A percentile compares a stretch with the other conserved stretches of the same genome.
These are phyloP conservation scores for Wickerhamiella nectarea DNA, from an alignment of 805 yeast species.

Conservation along the genomic window DNA sequence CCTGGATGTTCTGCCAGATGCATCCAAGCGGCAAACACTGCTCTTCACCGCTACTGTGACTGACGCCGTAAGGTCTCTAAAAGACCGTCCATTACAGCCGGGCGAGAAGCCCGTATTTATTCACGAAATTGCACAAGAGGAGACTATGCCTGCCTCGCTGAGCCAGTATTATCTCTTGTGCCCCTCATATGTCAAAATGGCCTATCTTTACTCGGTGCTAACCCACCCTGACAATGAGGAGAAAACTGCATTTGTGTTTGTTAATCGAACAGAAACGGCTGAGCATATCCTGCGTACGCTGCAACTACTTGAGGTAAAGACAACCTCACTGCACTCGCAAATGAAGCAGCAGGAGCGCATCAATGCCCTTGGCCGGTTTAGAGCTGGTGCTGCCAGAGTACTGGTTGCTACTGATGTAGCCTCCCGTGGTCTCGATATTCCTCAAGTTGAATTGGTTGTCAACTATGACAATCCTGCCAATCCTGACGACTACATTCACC, in stretches of 20 bases:
- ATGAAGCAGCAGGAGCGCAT: conserved; percentile 89
- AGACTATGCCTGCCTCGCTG: conserved; percentile 69
- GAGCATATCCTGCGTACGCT: conserved; percentile 73
- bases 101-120: conserved; percentile 47
- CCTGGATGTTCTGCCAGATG: conserved; percentile 53
- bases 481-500: conserved; percentile 89
- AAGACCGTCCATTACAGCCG: conserved; percentile 44
- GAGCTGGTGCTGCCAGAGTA: conserved; percentile 88
- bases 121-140: conserved; percentile 63
- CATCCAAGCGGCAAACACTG: conserved; percentile 69
- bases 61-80: conserved; percentile 71
- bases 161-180: conserved; percentile 53
- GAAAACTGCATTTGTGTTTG: conserved; percentile 72
- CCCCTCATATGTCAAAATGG: conserved; percentile 83
- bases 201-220: conserved; percentile 61
- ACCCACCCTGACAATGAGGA: conserved; percentile 48
- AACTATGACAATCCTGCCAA: conserved; percentile 93
- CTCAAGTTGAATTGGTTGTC: conserved; percentile 75
- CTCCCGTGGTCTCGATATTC: conserved; percentile 93
- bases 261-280: conserved; percentile 80
- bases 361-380: conserved; percentile 79
- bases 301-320: conserved; percentile 58
- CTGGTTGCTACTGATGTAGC: conserved; percentile 95
- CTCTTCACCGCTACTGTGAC: conserved; percentile 94
- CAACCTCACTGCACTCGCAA: conserved; percentile 84